A percentile compares a stretch with the other conserved stretches of the same genome.
Evolutionary conservation across 148 eudicot species (phyloP).

Genomic region (Spergularia marina): DNA sequence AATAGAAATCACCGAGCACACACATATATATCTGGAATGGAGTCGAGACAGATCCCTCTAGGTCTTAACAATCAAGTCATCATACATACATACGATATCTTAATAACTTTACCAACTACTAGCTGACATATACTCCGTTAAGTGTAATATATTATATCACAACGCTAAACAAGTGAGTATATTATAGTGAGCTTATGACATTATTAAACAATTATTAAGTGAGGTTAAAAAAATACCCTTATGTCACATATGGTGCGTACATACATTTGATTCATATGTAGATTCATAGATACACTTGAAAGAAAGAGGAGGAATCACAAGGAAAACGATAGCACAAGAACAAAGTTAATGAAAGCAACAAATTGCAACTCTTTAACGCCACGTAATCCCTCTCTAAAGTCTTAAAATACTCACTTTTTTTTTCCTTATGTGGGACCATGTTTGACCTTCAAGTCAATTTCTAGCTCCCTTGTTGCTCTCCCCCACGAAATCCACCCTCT

Average conservation of each 20-base stretch:
- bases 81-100: too few relatives aligned
- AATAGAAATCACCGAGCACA: too few relatives aligned
- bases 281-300: too few relatives aligned
- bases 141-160: too few relatives aligned
- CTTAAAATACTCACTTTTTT: not conserved
- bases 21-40: too few relatives aligned
- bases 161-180: too few relatives aligned
- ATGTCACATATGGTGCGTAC: too few relatives aligned
- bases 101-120: too few relatives aligned
- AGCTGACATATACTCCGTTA: too few relatives aligned
- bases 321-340: not conserved
- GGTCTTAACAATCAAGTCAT: too few relatives aligned
- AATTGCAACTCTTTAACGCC: constrained; percentile 13
- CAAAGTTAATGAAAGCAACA: not conserved
- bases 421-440: not conserved
- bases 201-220: not conserved
- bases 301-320: not conserved
- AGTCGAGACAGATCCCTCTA: too few relatives aligned
- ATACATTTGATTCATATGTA: not conserved
- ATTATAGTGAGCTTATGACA: too few relatives aligned
- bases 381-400: not conserved
- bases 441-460: not conserved
- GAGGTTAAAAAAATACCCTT: not conserved
- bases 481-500: constrained; percentile 8
- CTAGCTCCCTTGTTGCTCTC: not conserved